These are phyloP conservation scores for Potentilla sterilis DNA, from an alignment of 306 rosid genomes.

Conservation along the genomic window DNA sequence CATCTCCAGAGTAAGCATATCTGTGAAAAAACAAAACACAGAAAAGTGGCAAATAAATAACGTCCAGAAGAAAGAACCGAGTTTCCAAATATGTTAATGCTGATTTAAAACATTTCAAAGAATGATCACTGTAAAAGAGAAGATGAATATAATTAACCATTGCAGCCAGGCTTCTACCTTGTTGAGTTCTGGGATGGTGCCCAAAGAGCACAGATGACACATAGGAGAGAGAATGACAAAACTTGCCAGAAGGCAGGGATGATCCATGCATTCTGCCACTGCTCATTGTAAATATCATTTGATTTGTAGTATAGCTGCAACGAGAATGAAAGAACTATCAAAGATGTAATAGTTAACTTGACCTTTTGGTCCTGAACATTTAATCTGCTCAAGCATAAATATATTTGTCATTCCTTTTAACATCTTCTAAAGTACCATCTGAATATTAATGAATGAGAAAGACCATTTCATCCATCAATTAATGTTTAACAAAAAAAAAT, in stretches of 20 bases:
- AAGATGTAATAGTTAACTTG: neutral
- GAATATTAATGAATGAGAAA: neutral
- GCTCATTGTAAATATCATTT: constrained; percentile 77
- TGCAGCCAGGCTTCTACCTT: constrained; percentile 44
- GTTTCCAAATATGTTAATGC: neutral
- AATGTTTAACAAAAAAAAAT: neutral
- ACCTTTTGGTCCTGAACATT: neutral
- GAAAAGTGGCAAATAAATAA: neutral
- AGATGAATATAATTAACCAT: neutral
- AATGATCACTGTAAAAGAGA: neutral
- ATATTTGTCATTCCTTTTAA: neutral
- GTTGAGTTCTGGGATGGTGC: constrained; percentile 92
- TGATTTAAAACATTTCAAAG: neutral
- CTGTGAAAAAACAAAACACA: constrained; percentile 37
- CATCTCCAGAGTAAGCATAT: constrained; percentile 71
- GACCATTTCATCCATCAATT: neutral
- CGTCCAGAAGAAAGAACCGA: neutral
- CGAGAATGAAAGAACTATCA: neutral
- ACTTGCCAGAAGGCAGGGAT: constrained; percentile 98
- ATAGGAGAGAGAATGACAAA: constrained; percentile 74
- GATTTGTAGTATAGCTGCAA: constrained; percentile 86
- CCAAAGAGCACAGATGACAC: constrained; percentile 84
- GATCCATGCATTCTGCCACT: constrained; percentile 92
- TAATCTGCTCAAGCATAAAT: neutral
- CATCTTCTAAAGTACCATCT: neutral